phyloP scores from a whole-genome alignment of 2,329 filamentous ascomycete species.

The Pyrenophora tritici-repentis region DNA sequence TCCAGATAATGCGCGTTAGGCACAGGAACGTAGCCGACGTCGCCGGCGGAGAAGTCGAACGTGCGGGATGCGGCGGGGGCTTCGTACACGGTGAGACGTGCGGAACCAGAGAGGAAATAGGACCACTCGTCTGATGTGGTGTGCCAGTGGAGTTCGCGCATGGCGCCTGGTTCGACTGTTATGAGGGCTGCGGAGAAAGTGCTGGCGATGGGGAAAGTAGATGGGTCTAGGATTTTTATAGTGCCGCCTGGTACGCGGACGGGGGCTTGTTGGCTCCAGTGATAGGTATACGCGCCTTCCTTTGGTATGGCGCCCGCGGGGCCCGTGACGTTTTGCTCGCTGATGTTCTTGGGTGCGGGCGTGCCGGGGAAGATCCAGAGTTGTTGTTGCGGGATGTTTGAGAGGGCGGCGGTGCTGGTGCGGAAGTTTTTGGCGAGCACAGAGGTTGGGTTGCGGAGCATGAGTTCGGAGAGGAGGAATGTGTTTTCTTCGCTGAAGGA shows the following conservation, averaged over 20 bases:
- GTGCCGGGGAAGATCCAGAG: slow-evolving; percentile 53
- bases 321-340: slow-evolving; percentile 53
- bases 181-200: slow-evolving; percentile 63
- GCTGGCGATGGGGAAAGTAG: slow-evolving; percentile 61
- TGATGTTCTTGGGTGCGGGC: slow-evolving; percentile 44
- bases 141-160: slow-evolving; percentile 70
- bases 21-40: slow-evolving; percentile 64
- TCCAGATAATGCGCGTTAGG: slow-evolving; percentile 64
- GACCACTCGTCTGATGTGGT: slow-evolving; percentile 65
- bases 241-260: slow-evolving; percentile 59
- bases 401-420: slow-evolving; percentile 44
- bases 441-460: slow-evolving; percentile 50
- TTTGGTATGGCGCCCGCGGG: slow-evolving; percentile 40
- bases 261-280: slow-evolving; percentile 55
- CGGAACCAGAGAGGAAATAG: slow-evolving; percentile 63
- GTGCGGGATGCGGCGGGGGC: slow-evolving; percentile 58
- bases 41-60: slow-evolving; percentile 64
- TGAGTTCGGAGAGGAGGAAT: slow-evolving; percentile 61
- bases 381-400: slow-evolving; percentile 46
- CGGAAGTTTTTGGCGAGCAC: slow-evolving; percentile 53
- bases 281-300: slow-evolving; percentile 46
- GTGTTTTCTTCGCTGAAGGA: slow-evolving; percentile 64
- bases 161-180: slow-evolving; percentile 64
- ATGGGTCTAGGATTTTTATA: slow-evolving; percentile 64
- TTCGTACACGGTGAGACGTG: slow-evolving; percentile 61